These are phyloP conservation scores for Rhizophora apiculata DNA, from an alignment of 345 rosid species.

Conservation along the genomic window DNA sequence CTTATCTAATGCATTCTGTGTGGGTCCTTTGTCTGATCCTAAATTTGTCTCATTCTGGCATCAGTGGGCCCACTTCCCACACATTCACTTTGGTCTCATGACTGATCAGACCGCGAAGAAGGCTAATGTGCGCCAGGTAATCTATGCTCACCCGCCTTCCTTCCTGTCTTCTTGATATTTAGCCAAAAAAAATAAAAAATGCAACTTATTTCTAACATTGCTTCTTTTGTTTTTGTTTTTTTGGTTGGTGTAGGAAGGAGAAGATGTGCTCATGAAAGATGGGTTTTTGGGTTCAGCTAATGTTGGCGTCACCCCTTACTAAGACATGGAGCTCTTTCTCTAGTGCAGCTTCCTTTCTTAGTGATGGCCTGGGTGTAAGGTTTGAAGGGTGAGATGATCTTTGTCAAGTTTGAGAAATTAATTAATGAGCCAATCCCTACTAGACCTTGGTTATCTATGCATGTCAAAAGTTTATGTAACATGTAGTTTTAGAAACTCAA, in stretches of 20 bases:
- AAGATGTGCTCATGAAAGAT: slow-evolving; percentile 25
- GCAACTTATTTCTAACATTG: background rate
- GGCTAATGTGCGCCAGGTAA: slow-evolving; percentile 24
- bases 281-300: slow-evolving; percentile 23
- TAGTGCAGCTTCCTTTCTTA: background rate
- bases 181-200: no score
- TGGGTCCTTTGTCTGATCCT: slow-evolving; percentile 5
- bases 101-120: slow-evolving; percentile 27
- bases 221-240: background rate
- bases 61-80: slow-evolving; percentile 35
- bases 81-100: slow-evolving; percentile 33
- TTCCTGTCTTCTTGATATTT: background rate
- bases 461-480: background rate
- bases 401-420: background rate
- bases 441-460: background rate
- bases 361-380: no score
- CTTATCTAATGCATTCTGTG: background rate
- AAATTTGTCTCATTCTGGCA: slow-evolving; percentile 14
- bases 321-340: background rate
- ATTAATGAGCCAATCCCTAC: background rate
- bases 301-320: slow-evolving; percentile 23
- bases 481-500: background rate
- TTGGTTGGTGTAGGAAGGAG: slow-evolving; percentile 19
- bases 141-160: background rate
- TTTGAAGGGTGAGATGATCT: background rate